These are phyloP conservation scores for Medicago arabica DNA, from an alignment of 306 rosid genomes.

Conservation along the genomic window DNA sequence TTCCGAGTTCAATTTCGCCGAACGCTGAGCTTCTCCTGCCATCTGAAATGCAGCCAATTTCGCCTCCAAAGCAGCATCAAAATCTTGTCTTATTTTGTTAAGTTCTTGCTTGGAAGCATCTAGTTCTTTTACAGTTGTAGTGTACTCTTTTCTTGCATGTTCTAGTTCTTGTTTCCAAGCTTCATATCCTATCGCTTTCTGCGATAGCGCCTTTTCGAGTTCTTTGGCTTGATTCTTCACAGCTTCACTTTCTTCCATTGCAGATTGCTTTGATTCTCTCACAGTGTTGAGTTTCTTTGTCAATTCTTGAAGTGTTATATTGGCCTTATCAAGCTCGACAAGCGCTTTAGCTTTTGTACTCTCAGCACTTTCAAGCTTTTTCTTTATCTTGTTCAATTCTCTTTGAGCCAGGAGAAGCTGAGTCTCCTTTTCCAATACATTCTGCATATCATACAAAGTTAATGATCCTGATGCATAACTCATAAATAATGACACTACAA, in stretches of 20 bases:
- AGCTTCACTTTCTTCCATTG: slow-evolving; percentile 67
- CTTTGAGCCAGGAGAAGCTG: slow-evolving; percentile 78
- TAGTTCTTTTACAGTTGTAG: slow-evolving; percentile 62
- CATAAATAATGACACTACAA: not conserved
- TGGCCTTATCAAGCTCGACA: slow-evolving; percentile 75
- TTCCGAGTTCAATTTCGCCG: slow-evolving; percentile 63
- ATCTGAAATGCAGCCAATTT: slow-evolving; percentile 80
- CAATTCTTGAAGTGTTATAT: slow-evolving; percentile 65
- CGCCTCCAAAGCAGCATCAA: slow-evolving; percentile 83
- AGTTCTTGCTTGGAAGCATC: slow-evolving; percentile 90
- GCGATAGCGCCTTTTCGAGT: slow-evolving; percentile 63
- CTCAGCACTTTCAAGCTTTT: slow-evolving; percentile 55
- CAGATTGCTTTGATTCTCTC: slow-evolving; percentile 68
- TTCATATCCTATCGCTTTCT: slow-evolving; percentile 51
- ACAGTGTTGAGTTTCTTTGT: slow-evolving; percentile 59
- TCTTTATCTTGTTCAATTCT: slow-evolving; percentile 67
- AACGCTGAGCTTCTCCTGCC: slow-evolving; percentile 91
- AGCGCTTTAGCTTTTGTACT: slow-evolving; percentile 58
- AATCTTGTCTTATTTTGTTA: slow-evolving; percentile 82
- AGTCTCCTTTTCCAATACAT: slow-evolving; percentile 81
- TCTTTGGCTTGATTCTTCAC: slow-evolving; percentile 69
- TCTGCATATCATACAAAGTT: slow-evolving; percentile 50
- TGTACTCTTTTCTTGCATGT: slow-evolving; percentile 70
- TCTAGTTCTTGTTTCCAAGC: slow-evolving; percentile 44
- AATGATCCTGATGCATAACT: not conserved